Percentiles rank a stretch among this genome's conserved stretches.
Evolutionary conservation across 345 rosid genomes (phyloP).

Genomic region (Heritiera fomes): DNA sequence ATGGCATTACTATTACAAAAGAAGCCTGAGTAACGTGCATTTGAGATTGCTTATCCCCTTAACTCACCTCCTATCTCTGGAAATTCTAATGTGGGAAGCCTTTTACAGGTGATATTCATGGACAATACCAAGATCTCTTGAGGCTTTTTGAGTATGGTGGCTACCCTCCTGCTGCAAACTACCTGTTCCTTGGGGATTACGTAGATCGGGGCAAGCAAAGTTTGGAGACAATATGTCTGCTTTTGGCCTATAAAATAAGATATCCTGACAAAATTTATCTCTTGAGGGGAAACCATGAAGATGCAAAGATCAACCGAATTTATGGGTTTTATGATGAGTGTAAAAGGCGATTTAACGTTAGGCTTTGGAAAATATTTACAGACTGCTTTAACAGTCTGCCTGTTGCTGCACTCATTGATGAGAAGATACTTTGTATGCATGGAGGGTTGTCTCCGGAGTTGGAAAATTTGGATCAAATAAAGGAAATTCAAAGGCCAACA

Average conservation of each 20-base stretch:
- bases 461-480: constrained; percentile 67
- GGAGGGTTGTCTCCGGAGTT: constrained; percentile 91
- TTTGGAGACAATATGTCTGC: constrained; percentile 90
- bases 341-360: constrained; percentile 86
- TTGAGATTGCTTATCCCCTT: not conserved
- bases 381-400: constrained; percentile 94
- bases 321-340: constrained; percentile 97
- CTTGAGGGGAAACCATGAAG: constrained; percentile 96
- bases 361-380: constrained; percentile 90
- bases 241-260: constrained; percentile 88
- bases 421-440: constrained; percentile 94
- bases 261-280: constrained; percentile 70
- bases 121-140: constrained; percentile 91
- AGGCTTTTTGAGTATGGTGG: constrained; percentile 85
- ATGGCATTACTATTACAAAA: too few species aligned
- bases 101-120: constrained; percentile 80
- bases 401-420: constrained; percentile 83
- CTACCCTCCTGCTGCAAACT: constrained; percentile 84
- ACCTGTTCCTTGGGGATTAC: constrained; percentile 92
- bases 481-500: constrained; percentile 75
- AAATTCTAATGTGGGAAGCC: not conserved
- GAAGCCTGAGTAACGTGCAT: not conserved
- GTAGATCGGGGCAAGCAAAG: constrained; percentile 98
- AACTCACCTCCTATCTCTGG: not conserved
- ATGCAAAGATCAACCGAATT: constrained; percentile 88